Evolutionary conservation across 768 basidiomycete species (phyloP), one percentile per base, ranked within the genome.

Genomic region (Termitomyces sp.): DNA sequence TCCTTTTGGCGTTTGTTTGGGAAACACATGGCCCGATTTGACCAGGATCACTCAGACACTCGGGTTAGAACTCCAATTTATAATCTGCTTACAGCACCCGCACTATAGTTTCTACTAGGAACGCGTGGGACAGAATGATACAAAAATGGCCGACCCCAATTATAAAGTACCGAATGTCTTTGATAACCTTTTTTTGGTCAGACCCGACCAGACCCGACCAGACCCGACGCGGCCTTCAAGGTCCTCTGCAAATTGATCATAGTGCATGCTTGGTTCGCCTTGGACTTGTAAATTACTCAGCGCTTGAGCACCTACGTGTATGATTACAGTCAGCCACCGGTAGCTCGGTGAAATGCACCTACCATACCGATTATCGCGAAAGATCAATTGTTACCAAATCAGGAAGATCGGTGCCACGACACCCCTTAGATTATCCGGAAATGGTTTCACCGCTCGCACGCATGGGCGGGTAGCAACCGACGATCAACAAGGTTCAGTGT

Each of bases 21-120:
- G 63, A 71, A 71, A 59, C 71, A 72, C 71, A 72, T 72, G 62
- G 56, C 53, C 19, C 44, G n/a, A 23, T 56, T 53, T 28, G 27
- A 53, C 27, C 28, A 16, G 41, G 32, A 35, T 55, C 52, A 52
- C 51, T 14, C 27, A 53, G 52, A 55, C 52, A 51, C 16, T 46
- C 44, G 42, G 41, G 7, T 41, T 21, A 51, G 43, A 42, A 35
- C 47, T 6, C 25, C 54, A n/a, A n/a, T 56, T 61, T 64, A 61
- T 61, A 59, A 46, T 32, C 21, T n/a, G 54, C 40, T 55, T 40
- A 34, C 51, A 37, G 40, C 42, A 46, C 17, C 41, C 25, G 46
- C 45, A 47, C 50, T 32, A 54, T 32, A 41, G 28, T 28, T 53
- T 52, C 35, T 32, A 14, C 50, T 44, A 19, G 53, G 30, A 35